These are phyloP conservation scores for Lasiosphaeria miniovina DNA, from an alignment of 495 filamentous ascomycete species.

Conservation along the genomic window DNA sequence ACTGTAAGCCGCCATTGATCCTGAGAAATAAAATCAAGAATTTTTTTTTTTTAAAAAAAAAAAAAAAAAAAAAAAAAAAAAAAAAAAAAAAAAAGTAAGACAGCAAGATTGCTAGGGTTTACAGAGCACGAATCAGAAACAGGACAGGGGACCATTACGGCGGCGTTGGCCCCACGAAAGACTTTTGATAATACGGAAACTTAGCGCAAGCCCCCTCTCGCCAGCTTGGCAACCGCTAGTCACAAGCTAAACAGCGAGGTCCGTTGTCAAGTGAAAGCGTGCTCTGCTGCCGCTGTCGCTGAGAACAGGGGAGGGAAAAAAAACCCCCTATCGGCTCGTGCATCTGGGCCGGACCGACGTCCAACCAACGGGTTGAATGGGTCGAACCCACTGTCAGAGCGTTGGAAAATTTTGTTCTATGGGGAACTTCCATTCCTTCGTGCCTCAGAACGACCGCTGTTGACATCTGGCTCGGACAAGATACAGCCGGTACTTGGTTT, in stretches of 20 bases:
- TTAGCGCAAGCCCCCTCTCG: conserved; percentile 1
- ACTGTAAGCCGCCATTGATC: conserved; percentile 24
- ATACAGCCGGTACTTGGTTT: conserved; percentile 25
- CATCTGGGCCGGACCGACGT: conserved; percentile 8
- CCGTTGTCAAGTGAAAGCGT: neutral
- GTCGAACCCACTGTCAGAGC: conserved; percentile 25
- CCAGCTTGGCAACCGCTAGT: conserved; percentile 6
- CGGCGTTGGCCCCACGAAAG: neutral
- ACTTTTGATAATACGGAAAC: neutral
- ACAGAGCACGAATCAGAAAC: conserved; percentile 19
- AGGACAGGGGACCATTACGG: conserved; percentile 5
- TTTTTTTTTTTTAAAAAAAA: too few species aligned
- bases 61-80: too few species aligned
- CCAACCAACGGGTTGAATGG: conserved; percentile 12
- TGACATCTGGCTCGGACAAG: conserved; percentile 18
- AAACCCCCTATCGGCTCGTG: neutral
- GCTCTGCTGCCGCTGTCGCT: conserved; percentile 1
- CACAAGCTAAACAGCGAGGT: neutral
- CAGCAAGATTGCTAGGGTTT: conserved; percentile 2
- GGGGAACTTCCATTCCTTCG: conserved; percentile 9
- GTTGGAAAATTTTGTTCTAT: conserved; percentile 21
- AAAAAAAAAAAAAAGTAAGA: neutral
- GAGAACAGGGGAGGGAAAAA: neutral
- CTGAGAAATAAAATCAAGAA: neutral
- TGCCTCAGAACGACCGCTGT: conserved; percentile 10